Percentiles rank a stretch among this genome's conserved stretches.
Evolutionary conservation across 768 basidiomycete species (phyloP).

Genomic region (Dentipellis fragilis): DNA sequence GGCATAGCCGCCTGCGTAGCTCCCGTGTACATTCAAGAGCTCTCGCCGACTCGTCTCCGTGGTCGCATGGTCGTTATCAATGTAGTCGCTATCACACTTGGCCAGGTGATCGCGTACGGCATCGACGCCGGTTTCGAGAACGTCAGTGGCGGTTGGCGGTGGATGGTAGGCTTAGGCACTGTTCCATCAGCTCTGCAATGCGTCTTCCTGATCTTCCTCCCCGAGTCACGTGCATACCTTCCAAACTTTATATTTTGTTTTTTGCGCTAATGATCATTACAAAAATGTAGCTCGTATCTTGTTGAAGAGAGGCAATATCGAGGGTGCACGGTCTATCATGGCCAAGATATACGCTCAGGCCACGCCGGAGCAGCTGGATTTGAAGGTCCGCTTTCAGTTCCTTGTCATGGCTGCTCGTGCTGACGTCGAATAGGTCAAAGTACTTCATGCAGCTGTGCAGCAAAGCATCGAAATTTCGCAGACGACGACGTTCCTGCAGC

Average conservation of each 20-base stretch:
- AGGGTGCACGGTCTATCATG: slow-evolving; percentile 44
- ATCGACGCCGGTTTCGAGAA: slow-evolving; percentile 59
- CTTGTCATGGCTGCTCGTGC: too few species aligned
- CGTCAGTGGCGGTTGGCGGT: slow-evolving; percentile 61
- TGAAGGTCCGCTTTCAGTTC: slow-evolving; percentile 34
- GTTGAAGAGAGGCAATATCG: slow-evolving; percentile 42
- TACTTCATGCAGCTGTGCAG: slow-evolving; percentile 49
- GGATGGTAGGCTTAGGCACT: slow-evolving; percentile 74
- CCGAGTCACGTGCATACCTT: slow-evolving; percentile 62
- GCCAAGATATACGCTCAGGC: slow-evolving; percentile 62
- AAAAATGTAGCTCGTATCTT: slow-evolving; percentile 49
- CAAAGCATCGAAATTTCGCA: slow-evolving; percentile 53
- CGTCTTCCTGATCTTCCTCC: slow-evolving; percentile 50
- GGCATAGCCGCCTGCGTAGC: slow-evolving; percentile 71
- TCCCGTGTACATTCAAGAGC: slow-evolving; percentile 77
- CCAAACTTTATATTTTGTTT: too few species aligned
- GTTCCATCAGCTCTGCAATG: slow-evolving; percentile 61
- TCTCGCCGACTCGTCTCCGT: slow-evolving; percentile 63
- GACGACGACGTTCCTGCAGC: slow-evolving; percentile 49
- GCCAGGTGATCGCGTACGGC: slow-evolving; percentile 73
- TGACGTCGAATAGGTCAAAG: slow-evolving; percentile 32
- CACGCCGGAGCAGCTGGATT: slow-evolving; percentile 50
- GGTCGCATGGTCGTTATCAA: slow-evolving; percentile 77
- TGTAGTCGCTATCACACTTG: slow-evolving; percentile 73
- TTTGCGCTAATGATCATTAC: not conserved